Conservation (phyloP, 371 early-diverging fungal species). For the Modicella reniformis region DNA sequence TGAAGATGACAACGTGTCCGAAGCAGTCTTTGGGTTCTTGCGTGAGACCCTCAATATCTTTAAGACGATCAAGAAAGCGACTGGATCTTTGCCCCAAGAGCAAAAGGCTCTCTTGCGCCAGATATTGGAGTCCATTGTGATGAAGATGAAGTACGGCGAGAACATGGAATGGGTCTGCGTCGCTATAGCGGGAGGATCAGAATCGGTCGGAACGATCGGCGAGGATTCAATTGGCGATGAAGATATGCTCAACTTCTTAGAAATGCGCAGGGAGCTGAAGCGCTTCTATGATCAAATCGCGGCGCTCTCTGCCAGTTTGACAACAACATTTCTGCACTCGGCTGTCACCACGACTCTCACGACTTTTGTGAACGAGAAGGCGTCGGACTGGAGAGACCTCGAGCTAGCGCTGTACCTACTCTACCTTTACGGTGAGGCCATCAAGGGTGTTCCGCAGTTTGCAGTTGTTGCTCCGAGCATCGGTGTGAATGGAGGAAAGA, state of each 20-base stretch:
- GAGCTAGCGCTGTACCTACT: conserved; percentile 85
- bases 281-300: conserved; percentile 78
- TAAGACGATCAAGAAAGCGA: conserved; percentile 66
- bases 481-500: conserved; percentile 55
- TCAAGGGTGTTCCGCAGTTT: conserved; percentile 70
- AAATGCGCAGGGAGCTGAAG: conserved; percentile 68
- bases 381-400: conserved; percentile 79
- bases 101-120: conserved; percentile 77
- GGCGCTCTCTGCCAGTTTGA: conserved; percentile 70
- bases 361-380: conserved; percentile 61
- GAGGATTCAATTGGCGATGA: conserved; percentile 47
- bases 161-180: conserved; percentile 78
- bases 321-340: conserved; percentile 66
- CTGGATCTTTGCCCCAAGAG: conserved; percentile 64
- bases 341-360: conserved; percentile 68
- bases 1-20: conserved; percentile 86
- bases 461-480: conserved; percentile 50
- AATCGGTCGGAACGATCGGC: conserved; percentile 47
- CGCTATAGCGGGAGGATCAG: conserved; percentile 41
- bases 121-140: conserved; percentile 78
- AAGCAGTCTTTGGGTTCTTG: conserved; percentile 78
- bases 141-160: conserved; percentile 91
- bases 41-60: conserved; percentile 72
- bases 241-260: conserved; percentile 47
- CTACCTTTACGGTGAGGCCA: conserved; percentile 79